Conservation (phyloP, 495 filamentous ascomycete species). For the Tuber borchii region DNA sequence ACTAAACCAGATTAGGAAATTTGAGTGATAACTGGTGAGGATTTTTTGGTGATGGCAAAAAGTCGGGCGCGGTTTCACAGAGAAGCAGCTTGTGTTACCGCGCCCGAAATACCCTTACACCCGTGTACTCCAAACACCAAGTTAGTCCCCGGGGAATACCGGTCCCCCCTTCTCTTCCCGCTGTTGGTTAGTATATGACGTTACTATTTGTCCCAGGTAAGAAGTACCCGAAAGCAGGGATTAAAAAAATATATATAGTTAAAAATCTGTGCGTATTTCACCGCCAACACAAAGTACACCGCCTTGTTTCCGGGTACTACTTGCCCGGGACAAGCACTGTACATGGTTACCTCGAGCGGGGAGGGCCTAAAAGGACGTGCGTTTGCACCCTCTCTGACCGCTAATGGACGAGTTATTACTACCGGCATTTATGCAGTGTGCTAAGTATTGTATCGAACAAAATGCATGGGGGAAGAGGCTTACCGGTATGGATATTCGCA, state of each 20-base stretch:
- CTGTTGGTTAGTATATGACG: background rate
- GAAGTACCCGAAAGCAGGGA: background rate
- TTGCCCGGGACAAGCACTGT: background rate
- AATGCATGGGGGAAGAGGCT: background rate
- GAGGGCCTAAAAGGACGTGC: background rate
- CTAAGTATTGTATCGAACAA: background rate
- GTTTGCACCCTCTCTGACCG: slow-evolving; percentile 1
- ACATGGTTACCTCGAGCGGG: background rate
- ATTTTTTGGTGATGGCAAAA: too few species aligned
- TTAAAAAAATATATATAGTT: background rate
- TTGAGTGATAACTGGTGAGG: too few species aligned
- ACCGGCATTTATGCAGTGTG: slow-evolving; percentile 2
- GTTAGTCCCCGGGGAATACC: background rate
- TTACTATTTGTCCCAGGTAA: background rate
- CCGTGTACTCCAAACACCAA: background rate
- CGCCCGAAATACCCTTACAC: too few species aligned
- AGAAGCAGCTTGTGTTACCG: too few species aligned
- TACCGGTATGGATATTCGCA: background rate
- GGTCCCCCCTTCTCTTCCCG: background rate
- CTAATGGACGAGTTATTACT: background rate
- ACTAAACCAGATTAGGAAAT: too few species aligned
- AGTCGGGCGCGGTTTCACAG: too few species aligned
- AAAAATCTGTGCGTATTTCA: background rate
- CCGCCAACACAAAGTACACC: background rate
- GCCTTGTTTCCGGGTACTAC: background rate